Percentiles rank a stretch among this genome's conserved stretches.
These are phyloP conservation scores for Suillus tomentosus DNA, from an alignment of 768 basidiomycete species.

Conservation along the genomic window DNA sequence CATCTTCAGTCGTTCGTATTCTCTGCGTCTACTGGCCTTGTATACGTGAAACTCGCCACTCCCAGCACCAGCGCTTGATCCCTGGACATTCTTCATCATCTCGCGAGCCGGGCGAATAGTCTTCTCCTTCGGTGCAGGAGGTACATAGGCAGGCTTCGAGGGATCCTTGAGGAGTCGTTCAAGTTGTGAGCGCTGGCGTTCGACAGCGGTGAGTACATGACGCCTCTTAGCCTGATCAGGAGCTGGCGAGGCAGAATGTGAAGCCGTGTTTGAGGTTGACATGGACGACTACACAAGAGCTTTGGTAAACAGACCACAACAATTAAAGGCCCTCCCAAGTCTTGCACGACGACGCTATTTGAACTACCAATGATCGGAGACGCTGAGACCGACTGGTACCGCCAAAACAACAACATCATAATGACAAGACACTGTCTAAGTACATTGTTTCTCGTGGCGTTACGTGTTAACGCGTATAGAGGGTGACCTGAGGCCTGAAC, in stretches of 20 bases:
- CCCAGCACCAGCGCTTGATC: constrained; percentile 95
- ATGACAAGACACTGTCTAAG: no score
- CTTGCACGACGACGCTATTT: background rate
- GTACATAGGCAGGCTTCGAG: constrained; percentile 75
- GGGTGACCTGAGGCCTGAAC: background rate
- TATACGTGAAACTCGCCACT: constrained; percentile 99
- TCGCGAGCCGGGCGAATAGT: constrained; percentile 79
- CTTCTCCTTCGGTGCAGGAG: constrained; percentile 82
- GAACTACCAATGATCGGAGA: background rate
- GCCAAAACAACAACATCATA: no score
- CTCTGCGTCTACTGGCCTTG: constrained; percentile 89
- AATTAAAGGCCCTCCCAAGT: background rate
- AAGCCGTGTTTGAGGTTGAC: constrained; percentile 32
- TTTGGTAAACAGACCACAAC: constrained; percentile 26
- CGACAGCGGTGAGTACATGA: constrained; percentile 53
- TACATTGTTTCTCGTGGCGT: background rate
- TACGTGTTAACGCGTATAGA: no score
- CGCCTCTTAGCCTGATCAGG: constrained; percentile 29
- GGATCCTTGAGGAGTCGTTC: constrained; percentile 92
- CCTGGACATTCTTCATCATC: constrained; percentile 99
- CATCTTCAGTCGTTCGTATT: constrained; percentile 92
- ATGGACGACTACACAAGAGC: constrained; percentile 22
- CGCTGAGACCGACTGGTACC: background rate
- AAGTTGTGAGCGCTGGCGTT: constrained; percentile 66
- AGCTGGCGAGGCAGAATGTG: constrained; percentile 35